Evolutionary conservation across 108 stramenopile species (phyloP).

Genomic region (Cylindrotheca closterium): DNA sequence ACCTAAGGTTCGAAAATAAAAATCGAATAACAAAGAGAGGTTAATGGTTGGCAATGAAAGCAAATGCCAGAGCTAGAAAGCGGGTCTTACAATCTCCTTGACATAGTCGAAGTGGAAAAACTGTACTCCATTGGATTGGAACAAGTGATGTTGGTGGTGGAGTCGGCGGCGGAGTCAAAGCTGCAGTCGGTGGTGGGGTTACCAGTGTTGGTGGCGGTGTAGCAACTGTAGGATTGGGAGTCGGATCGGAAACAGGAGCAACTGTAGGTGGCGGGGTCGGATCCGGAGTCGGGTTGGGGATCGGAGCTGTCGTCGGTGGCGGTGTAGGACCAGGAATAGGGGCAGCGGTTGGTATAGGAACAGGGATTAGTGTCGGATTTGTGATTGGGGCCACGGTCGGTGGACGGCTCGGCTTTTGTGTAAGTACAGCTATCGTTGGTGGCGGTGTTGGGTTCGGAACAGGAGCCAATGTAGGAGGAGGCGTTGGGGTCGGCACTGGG

Average conservation of each 20-base stretch:
- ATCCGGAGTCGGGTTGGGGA: neutral
- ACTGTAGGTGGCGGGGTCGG: neutral
- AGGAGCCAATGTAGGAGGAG: neutral
- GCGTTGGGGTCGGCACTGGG: neutral
- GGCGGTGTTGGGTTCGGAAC: neutral
- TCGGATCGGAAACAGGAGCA: neutral
- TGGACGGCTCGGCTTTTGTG: too few species aligned
- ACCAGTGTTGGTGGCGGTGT: neutral
- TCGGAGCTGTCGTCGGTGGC: neutral
- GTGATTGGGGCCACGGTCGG: too few species aligned
- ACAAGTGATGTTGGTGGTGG: neutral
- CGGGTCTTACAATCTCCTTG: neutral
- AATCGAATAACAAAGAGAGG: too few species aligned
- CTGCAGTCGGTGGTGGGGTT: neutral
- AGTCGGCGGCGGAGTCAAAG: neutral
- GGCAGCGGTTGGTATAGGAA: neutral
- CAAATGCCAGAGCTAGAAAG: neutral
- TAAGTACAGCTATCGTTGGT: too few species aligned
- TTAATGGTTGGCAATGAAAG: too few species aligned
- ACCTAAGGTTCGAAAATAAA: too few species aligned
- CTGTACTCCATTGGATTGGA: neutral
- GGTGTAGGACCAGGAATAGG: neutral
- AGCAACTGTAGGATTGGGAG: neutral
- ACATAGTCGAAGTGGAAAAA: neutral
- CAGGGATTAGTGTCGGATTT: neutral